Conservation (phyloP, 768 basidiomycete species). For the Lyophyllum semitale region DNA sequence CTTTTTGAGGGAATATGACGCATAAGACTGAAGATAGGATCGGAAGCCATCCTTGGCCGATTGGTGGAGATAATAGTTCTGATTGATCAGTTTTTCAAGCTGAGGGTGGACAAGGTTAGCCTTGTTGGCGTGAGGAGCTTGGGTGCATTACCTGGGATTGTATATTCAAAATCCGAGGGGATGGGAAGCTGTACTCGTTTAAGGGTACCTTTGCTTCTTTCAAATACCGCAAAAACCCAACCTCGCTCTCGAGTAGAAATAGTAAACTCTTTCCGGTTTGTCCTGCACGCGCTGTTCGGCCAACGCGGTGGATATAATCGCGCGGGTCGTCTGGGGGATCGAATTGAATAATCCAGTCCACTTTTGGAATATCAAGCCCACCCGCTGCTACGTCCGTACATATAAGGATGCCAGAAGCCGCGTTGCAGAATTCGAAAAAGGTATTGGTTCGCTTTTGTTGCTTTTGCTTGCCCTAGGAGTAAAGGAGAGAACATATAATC, state of each 20-base stretch:
- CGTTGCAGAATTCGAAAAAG: constrained; percentile 99
- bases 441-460: constrained; percentile 99
- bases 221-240: constrained; percentile 93
- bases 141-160: constrained; percentile 81
- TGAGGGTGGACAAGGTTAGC: too few relatives aligned
- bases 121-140: too few relatives aligned
- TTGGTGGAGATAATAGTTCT: constrained; percentile 95
- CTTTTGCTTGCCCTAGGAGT: constrained; percentile 92
- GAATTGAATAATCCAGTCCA: constrained; percentile 98
- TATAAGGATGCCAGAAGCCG: constrained; percentile 85
- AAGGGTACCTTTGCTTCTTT: constrained; percentile 97
- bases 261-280: constrained; percentile 93
- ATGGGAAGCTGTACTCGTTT: constrained; percentile 95
- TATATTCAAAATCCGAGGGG: constrained; percentile 88
- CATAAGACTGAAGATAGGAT: constrained; percentile 96
- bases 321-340: constrained; percentile 98
- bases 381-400: constrained; percentile 99
- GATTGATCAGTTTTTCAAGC: constrained; percentile 93
- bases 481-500: constrained; percentile 1
- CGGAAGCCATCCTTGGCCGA: constrained; percentile 93
- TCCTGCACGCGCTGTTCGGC: constrained; percentile 95
- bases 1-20: constrained; percentile 96
- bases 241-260: constrained; percentile 90
- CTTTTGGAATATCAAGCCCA: constrained; percentile 95
- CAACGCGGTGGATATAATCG: constrained; percentile 98